These are phyloP conservation scores for Musa acuminata DNA, from an alignment of 176 grass and related monocot genomes.

Conservation along the genomic window DNA sequence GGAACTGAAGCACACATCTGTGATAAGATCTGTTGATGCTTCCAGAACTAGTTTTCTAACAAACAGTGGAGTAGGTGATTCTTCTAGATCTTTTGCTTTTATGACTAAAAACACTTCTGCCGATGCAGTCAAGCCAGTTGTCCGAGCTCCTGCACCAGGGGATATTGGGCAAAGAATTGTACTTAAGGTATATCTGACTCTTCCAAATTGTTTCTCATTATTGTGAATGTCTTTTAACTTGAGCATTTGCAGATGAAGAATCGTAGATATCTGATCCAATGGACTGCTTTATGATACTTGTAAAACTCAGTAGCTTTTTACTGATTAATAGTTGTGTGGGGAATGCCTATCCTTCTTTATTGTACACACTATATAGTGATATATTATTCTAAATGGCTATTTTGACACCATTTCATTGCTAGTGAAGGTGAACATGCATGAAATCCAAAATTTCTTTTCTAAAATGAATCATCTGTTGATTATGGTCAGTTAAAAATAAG, in stretches of 20 bases:
- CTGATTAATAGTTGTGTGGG: background rate
- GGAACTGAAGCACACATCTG: slow-evolving; percentile 23
- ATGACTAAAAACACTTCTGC: slow-evolving; percentile 25
- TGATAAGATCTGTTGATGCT: slow-evolving; percentile 24
- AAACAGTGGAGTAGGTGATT: slow-evolving; percentile 37
- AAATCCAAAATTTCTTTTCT: too few relatives aligned
- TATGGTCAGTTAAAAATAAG: too few relatives aligned
- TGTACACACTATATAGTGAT: too few relatives aligned
- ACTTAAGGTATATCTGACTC: slow-evolving; percentile 29
- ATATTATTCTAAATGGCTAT: too few relatives aligned
- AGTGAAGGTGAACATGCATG: too few relatives aligned
- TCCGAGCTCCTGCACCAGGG: slow-evolving; percentile 24
- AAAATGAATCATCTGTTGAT: too few relatives aligned
- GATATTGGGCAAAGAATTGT: slow-evolving; percentile 6
- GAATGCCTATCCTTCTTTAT: background rate
- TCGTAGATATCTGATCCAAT: background rate
- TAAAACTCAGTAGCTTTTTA: background rate
- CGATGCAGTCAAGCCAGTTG: slow-evolving; percentile 28
- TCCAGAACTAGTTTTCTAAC: slow-evolving; percentile 33
- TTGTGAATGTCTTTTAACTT: slow-evolving; percentile 5
- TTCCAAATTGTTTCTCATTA: background rate
- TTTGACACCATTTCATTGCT: too few relatives aligned
- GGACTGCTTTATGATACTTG: background rate
- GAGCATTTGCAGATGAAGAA: background rate
- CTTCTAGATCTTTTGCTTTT: slow-evolving; percentile 36